These are phyloP conservation scores for Globisporangium uncinulatum DNA, from an alignment of 352 stramenopile genomes.

Conservation along the genomic window DNA sequence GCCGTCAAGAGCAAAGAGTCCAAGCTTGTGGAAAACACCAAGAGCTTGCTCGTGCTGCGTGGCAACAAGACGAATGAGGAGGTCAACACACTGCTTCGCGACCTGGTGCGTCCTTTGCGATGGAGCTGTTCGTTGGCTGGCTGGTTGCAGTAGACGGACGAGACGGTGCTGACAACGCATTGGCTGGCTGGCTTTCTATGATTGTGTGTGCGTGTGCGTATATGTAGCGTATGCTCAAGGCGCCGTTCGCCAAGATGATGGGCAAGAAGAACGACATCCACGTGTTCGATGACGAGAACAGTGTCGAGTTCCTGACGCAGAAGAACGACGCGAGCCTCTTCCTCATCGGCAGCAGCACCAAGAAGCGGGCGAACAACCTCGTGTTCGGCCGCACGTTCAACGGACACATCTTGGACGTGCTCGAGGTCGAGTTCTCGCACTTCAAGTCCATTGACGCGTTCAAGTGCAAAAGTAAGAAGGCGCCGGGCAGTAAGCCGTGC, in stretches of 20 bases:
- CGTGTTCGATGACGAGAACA: constrained; percentile 92
- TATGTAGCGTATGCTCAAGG: constrained; percentile 80
- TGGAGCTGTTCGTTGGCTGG: not conserved
- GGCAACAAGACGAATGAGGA: constrained; percentile 88
- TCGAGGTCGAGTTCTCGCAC: constrained; percentile 95
- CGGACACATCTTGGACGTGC: constrained; percentile 97
- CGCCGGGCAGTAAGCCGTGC: constrained; percentile 93
- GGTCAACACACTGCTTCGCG: constrained; percentile 74
- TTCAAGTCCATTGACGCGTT: constrained; percentile 95
- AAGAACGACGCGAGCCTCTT: constrained; percentile 99
- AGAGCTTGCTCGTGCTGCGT: constrained; percentile 85
- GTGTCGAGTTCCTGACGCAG: constrained; percentile 90
- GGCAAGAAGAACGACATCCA: constrained; percentile 92
- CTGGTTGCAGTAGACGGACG: not conserved
- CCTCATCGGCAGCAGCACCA: constrained; percentile 95
- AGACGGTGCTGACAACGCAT: not conserved
- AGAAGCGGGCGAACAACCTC: constrained; percentile 99
- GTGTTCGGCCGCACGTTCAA: constrained; percentile 97
- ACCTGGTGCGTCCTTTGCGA: constrained; percentile 29
- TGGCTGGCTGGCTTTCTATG: not conserved
- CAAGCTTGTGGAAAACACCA: constrained; percentile 91
- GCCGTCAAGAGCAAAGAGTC: constrained; percentile 85
- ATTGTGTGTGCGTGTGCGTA: not conserved
- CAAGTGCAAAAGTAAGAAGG: constrained; percentile 88
- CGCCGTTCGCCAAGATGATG: constrained; percentile 85